Evolutionary conservation across 2,329 filamentous ascomycete species (phyloP).

Genomic region (Aspergillus hortae): DNA sequence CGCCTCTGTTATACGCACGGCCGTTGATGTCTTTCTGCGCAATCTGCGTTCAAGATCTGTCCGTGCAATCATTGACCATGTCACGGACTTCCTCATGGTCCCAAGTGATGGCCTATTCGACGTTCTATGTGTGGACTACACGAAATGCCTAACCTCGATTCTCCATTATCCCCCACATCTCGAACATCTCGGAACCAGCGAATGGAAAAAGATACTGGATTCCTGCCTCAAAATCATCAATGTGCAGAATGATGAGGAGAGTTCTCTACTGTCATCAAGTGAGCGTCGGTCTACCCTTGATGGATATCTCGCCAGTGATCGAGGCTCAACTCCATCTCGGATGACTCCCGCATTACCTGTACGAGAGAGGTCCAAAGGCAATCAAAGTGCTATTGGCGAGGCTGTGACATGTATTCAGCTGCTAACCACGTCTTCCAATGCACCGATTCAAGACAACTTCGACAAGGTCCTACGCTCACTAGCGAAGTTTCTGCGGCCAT

Average conservation of each 20-base stretch:
- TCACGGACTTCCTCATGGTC: conserved; percentile 68
- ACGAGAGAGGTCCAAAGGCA: conserved; percentile 22
- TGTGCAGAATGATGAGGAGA: conserved; percentile 22
- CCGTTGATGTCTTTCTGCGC: conserved; percentile 65
- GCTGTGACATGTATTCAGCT: conserved; percentile 64
- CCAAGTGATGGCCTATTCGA: conserved; percentile 62
- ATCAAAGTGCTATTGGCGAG: conserved; percentile 46
- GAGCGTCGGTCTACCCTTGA: conserved; percentile 25
- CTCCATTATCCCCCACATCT: conserved; percentile 72
- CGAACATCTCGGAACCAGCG: conserved; percentile 67
- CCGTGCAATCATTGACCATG: conserved; percentile 74
- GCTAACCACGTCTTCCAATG: conserved; percentile 64
- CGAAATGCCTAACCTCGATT: conserved; percentile 68
- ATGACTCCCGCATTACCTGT: conserved; percentile 23
- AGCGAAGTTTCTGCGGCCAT: conserved; percentile 59
- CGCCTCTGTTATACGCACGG: conserved; percentile 67
- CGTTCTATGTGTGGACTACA: conserved; percentile 71
- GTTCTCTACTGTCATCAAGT: conserved; percentile 28
- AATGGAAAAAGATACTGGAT: conserved; percentile 66
- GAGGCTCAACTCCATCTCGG: conserved; percentile 29
- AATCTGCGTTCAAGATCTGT: conserved; percentile 73
- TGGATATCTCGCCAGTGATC: conserved; percentile 21
- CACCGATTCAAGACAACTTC: conserved; percentile 58
- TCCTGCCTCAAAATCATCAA: conserved; percentile 67
- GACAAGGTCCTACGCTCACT: conserved; percentile 55